These are phyloP conservation scores for Cordyceps farinosa DNA, from an alignment of 2,329 filamentous ascomycete genomes.

Conservation along the genomic window DNA sequence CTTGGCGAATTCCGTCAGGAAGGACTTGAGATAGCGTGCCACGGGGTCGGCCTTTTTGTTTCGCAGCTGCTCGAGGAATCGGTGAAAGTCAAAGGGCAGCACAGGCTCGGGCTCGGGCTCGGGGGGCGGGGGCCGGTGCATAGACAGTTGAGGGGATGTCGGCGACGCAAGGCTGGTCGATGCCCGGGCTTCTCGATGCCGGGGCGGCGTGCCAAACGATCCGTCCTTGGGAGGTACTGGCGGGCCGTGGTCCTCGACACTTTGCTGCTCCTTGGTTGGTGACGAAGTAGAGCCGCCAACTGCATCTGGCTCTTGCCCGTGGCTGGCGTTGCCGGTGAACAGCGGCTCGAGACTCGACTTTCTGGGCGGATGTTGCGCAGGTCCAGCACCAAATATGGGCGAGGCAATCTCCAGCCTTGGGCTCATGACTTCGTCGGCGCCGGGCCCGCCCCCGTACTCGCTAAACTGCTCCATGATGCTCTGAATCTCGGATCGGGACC, in stretches of 20 bases:
- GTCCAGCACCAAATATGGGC: slow-evolving; percentile 61
- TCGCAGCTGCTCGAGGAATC: slow-evolving; percentile 90
- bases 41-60: slow-evolving; percentile 98
- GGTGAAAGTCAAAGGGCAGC: slow-evolving; percentile 93
- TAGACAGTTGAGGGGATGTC: slow-evolving; percentile 46
- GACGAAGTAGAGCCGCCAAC: slow-evolving; percentile 36
- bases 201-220: slow-evolving; percentile 38
- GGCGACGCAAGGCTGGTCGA: slow-evolving; percentile 32
- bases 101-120: slow-evolving; percentile 76
- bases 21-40: slow-evolving; percentile 91
- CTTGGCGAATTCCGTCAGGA: slow-evolving; percentile 90
- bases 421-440: slow-evolving; percentile 85
- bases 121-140: slow-evolving; percentile 64
- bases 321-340: slow-evolving; percentile 22
- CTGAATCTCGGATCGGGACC: slow-evolving; percentile 82
- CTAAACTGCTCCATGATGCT: slow-evolving; percentile 97
- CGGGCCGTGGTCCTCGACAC: slow-evolving; percentile 46
- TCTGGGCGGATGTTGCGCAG: slow-evolving; percentile 71
- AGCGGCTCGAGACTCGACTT: slow-evolving; percentile 81
- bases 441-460: slow-evolving; percentile 66
- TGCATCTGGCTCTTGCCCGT: slow-evolving; percentile 46
- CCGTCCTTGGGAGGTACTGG: slow-evolving; percentile 60
- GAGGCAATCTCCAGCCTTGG: slow-evolving; percentile 79
- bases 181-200: slow-evolving; percentile 37
- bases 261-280: slow-evolving; percentile 34